Base-by-base conservation (phyloP, 768 basidiomycete genomes). In the Phaffia australis region DNA sequence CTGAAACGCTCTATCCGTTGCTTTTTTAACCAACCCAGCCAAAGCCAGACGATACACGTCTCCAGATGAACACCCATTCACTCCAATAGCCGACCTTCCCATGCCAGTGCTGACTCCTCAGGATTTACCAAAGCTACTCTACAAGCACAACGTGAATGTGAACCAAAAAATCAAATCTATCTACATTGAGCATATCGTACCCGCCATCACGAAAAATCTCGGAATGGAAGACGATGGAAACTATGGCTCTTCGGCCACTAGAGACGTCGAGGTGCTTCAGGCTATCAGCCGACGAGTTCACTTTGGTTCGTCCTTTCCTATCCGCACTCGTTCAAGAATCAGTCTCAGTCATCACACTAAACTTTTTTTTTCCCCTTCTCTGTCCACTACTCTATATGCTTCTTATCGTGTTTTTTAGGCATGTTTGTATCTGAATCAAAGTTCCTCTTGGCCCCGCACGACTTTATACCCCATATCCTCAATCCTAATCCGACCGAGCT, bases 351-450 rank as follows among this genome's bases (percentile, higher is more conserved):
- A 11, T 42, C 35, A 5, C n/a, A 50, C 9, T 32, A 29, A 8
- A 60, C 47, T 25, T 69, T 23, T 57, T 0, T 47, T 30, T 15
- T 14, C 25, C 52, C 35, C 23, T 64, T n/a, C 27, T 30, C 27
- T 42, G 9, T 32, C 58, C 11, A 5, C 35, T 42, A 5, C 35
- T 11, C 11, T 51, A 27, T 60, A 29, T 21, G 61, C 48, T 35
- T 60, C 35, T 2, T 19, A 29, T 25, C 32, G 5, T 32, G 16
- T 54, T 27, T 7, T 32, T 11, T 74, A 99, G 94, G 95, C 65
- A 98, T 97, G 81, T 99, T 99, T 75, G 95, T 99, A 6, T 91
- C 93, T 5, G 95, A 99, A 78, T 88, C 89, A 30, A 99, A 99
- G 75, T 99, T 99, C 79, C 75, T 81, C n/a, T 82, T 84, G 35